Evolutionary conservation across 495 filamentous ascomycete genomes (phyloP), one percentile per base, ranked within the genome.

Genomic region (Neurospora tetraspora): DNA sequence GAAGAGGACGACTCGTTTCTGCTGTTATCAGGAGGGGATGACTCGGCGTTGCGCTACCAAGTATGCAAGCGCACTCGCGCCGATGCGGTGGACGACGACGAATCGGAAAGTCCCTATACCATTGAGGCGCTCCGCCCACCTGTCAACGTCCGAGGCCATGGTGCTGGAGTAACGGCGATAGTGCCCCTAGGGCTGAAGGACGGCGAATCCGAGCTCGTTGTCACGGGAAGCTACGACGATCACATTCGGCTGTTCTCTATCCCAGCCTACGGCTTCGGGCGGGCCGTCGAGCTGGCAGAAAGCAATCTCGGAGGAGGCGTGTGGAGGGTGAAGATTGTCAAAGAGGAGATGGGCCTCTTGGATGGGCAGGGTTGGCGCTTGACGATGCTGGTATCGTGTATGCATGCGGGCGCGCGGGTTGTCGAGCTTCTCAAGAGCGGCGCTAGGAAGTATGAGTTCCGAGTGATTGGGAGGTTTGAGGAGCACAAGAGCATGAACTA

Each of bases 401-500:
- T 98, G 96, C 92, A 97, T 82, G 93, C 90, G 1, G 96, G 96
- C 16, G 87, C 87, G 34, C 86, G 90, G 72, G 78, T 98, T 34
- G 82, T 99, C 38, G 73, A 78, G n/a, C 61, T 76, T 11, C 65
- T 75, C 12, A 76, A 78, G 53, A 76, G 61, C 20, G 36, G 74
- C 2, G 73, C 80, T 23, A 83, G 80, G 0, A 74, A 81, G n/a
- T 94, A 90, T 86, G 77, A 77, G 18, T 91, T 94, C 75, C 82
- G 87, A 69, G 85, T 95, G 18, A 73, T 97, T 47, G 91, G 88
- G 3, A 86, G 86, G 74, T 96, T 96, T 77, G 92, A 92, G 71
- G 93, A 94, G 79, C 93, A 98, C 81, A 84, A 93, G 82, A 97
- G 94, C 79, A 97, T 98, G 95, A 96, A 95, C 77, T 99, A 99